Base-by-base conservation (phyloP, 2,329 filamentous ascomycete genomes). In the Colletotrichum sp. region DNA sequence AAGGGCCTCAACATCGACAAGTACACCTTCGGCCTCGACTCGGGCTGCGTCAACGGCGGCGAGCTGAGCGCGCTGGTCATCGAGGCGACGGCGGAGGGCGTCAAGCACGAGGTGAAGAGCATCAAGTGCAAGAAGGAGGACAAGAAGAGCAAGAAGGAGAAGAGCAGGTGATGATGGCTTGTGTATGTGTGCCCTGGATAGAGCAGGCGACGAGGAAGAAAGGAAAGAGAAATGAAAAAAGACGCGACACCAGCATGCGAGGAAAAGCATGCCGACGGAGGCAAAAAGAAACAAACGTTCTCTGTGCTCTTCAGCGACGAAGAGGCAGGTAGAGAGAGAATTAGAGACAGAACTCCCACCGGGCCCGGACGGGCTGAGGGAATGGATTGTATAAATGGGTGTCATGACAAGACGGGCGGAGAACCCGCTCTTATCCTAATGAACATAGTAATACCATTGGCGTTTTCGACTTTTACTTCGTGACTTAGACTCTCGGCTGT, bases 11-110 rank as follows among this genome's bases (percentile, higher is more conserved):
- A 80, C 36, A 79, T 88, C 75, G 80, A 91, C 66, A 88, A 90
- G 65, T 98, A 95, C 84, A 95, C 93, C 6, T 95, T 96, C 81
- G 97, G 97, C 1, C 87, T 99, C 63, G 97, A 99, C 84, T 95
- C 94, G 1, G 93, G 93, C 0, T 99, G 97, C 83, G 92, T 95
- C 5, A 91, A 90, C 77, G 96, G 96, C 13, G 93, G 92, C 2
- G 88, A 92, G 77, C 87, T 99, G 78, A 95, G 94, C 1, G 96
- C 95, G 2, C 84, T 98, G 75, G 88, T 98, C 4, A 91, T 98
- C 44, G 91, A 94, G 79, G 90, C 85, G 5, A 81, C 79, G 6
- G 72, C 80, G 3, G 79, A 81, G 8, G 83, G 82, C 8, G 80
- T 87, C 68, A 82, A 79, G 66, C 83, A 88, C 63, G 80, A 80